These are phyloP conservation scores for Penstemon barbatus DNA, from an alignment of 257 asterid genomes.

Conservation along the genomic window DNA sequence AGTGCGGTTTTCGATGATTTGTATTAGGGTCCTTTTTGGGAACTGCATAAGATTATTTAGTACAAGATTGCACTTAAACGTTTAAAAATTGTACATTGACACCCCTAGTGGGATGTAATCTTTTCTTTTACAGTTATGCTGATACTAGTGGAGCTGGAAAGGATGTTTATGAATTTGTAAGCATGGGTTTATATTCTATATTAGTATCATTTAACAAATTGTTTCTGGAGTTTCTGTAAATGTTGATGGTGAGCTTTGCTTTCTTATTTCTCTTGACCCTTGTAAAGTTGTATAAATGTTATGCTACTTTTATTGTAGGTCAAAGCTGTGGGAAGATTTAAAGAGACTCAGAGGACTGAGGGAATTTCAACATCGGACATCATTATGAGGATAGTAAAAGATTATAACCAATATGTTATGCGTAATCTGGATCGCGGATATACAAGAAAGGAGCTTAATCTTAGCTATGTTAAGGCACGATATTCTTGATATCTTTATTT, in stretches of 20 bases:
- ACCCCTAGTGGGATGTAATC: too few species aligned
- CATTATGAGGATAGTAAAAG: constrained; percentile 66
- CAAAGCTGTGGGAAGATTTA: constrained; percentile 57
- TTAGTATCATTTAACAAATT: too few species aligned
- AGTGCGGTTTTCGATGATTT: too few species aligned
- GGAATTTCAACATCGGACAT: constrained; percentile 71
- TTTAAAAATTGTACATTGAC: too few species aligned
- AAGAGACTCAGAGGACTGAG: constrained; percentile 59
- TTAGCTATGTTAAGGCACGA: constrained; percentile 63
- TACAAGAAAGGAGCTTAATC: constrained; percentile 64
- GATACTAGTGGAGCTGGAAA: constrained; percentile 71
- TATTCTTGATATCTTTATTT: not conserved
- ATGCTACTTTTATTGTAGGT: constrained; percentile 33
- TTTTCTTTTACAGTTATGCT: constrained; percentile 43
- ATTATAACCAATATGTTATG: constrained; percentile 70
- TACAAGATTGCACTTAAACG: too few species aligned
- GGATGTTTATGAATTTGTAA: constrained; percentile 65
- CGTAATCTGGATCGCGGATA: constrained; percentile 74
- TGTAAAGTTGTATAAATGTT: not conserved
- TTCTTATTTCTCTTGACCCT: not conserved
- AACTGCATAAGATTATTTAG: too few species aligned
- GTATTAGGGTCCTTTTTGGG: too few species aligned
- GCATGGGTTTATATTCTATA: not conserved
- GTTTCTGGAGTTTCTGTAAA: too few species aligned
- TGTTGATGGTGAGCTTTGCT: not conserved